These are phyloP conservation scores for Wickerhamiella bombiphila DNA, from an alignment of 805 yeast genomes.

Conservation along the genomic window DNA sequence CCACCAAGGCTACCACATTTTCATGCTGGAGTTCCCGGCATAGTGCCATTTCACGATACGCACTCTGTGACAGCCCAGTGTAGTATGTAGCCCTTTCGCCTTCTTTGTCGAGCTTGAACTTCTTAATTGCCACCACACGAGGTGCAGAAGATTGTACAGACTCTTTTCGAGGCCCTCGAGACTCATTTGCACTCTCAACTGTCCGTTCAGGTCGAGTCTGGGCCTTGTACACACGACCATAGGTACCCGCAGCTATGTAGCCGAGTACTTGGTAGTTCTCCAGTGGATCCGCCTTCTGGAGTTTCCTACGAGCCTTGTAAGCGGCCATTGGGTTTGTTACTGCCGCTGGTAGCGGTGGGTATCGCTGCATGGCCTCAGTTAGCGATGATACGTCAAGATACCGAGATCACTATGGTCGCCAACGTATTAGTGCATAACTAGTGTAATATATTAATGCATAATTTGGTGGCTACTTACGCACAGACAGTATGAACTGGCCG, in stretches of 20 bases:
- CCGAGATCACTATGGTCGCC: no score
- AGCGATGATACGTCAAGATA: no score
- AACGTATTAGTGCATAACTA: no score
- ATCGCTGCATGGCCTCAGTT: no score
- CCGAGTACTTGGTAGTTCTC: slow-evolving; percentile 80
- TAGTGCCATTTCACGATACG: slow-evolving; percentile 89
- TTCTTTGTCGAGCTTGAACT: slow-evolving; percentile 87
- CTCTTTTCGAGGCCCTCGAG: slow-evolving; percentile 10
- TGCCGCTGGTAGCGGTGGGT: no score
- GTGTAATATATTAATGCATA: no score
- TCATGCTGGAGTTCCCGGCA: slow-evolving; percentile 75
- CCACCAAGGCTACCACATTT: slow-evolving; percentile 67
- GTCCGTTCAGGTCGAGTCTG: slow-evolving; percentile 28
- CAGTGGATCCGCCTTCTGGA: slow-evolving; percentile 55
- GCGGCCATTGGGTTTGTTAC: slow-evolving; percentile 26
- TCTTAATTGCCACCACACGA: slow-evolving; percentile 56
- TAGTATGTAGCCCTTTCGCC: slow-evolving; percentile 68
- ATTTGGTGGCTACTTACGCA: no score
- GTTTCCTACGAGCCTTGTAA: slow-evolving; percentile 51
- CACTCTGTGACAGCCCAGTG: slow-evolving; percentile 92
- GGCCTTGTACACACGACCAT: slow-evolving; percentile 91
- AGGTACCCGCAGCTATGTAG: slow-evolving; percentile 96
- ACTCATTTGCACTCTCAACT: no score
- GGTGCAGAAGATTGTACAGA: slow-evolving; percentile 3
- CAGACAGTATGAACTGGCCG: no score